Percentiles rank a stretch among this genome's conserved stretches.
Conservation (phyloP, 2,329 filamentous ascomycete genomes). For the Gyromitra esculenta region DNA sequence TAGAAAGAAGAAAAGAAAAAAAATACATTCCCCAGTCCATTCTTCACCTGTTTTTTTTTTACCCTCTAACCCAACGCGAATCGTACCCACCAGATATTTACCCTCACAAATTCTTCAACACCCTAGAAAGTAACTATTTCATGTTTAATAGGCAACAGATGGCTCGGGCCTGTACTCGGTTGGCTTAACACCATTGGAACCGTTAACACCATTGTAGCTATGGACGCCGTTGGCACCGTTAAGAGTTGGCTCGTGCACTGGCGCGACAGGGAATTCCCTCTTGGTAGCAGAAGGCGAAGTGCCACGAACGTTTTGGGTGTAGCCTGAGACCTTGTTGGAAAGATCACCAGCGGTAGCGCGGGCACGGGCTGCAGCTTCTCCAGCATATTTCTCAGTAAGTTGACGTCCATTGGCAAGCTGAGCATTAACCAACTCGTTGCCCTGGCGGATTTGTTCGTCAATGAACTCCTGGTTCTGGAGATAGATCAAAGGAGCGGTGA, state of each 20-base stretch:
- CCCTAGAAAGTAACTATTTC: neutral
- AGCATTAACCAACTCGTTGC: constrained; percentile 68
- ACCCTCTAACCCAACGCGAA: constrained; percentile 15
- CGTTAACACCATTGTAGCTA: constrained; percentile 9
- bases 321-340: constrained; percentile 68
- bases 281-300: constrained; percentile 24
- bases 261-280: constrained; percentile 34
- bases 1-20: constrained; percentile 17
- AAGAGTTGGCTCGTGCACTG: constrained; percentile 25
- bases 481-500: constrained; percentile 73
- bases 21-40: constrained; percentile 15
- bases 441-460: constrained; percentile 70
- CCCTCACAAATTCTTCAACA: neutral
- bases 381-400: constrained; percentile 72
- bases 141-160: constrained; percentile 8
- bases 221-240: constrained; percentile 28
- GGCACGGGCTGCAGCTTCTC: constrained; percentile 70
- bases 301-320: constrained; percentile 44
- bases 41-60: constrained; percentile 17
- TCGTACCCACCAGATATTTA: constrained; percentile 2
- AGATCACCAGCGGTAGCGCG: constrained; percentile 76
- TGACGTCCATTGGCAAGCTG: constrained; percentile 72
- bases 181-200: constrained; percentile 14
- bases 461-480: constrained; percentile 75
- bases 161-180: constrained; percentile 32